Evolutionary conservation across 2,329 filamentous ascomycete species (phyloP), one percentile per base, ranked within the genome.

Genomic region (Colletotrichum limetticola): DNA sequence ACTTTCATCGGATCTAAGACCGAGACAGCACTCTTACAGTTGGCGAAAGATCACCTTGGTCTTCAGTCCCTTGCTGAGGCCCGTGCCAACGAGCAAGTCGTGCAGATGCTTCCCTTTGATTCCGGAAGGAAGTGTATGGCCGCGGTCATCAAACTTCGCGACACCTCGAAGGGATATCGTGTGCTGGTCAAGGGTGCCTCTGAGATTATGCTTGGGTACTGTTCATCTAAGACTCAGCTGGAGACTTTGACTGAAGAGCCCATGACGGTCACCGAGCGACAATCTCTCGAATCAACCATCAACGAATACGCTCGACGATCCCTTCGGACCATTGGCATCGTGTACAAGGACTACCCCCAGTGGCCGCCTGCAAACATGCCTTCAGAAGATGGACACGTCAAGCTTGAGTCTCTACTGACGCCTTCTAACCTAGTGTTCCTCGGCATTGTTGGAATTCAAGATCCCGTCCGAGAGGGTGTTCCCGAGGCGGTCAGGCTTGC

Each of bases 1-100:
- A 84, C 87, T 0, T 95, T 94, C 76, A 87, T 94, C 74, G 93
- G 93, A 42, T 94, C 93, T 5, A 95, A 94, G 82, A 95, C 93
- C 0, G 93, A 95, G 79, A 94, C 92, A 2, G 93, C 93, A 30
- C 85, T 95, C 14, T 86, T 95, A 16, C 85, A 86, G 35, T 94
- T 94, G 78, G 91, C 92, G n/a, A 87, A 88, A 60, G 89, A 92
- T 60, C 85, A 90, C 78, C 84, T 95, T 14, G 92, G 87, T 52
- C 90, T 95, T 85, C 89, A 88, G 8, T 85, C 87, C 0, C 82
- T 94, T 24, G 84, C 84, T 58, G 86, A 91, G 74, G 91, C 91
- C 76, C 87, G 92, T n/a, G 86, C 89, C 16, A 93, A 92, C 75
- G 87, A 87, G 49, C 86, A 88, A 78, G 57, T 78, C 1, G 75